Evolutionary conservation across 140 eudicot species (phyloP), one percentile per base, ranked within the genome.

Genomic region (Anethum foeniculum): DNA sequence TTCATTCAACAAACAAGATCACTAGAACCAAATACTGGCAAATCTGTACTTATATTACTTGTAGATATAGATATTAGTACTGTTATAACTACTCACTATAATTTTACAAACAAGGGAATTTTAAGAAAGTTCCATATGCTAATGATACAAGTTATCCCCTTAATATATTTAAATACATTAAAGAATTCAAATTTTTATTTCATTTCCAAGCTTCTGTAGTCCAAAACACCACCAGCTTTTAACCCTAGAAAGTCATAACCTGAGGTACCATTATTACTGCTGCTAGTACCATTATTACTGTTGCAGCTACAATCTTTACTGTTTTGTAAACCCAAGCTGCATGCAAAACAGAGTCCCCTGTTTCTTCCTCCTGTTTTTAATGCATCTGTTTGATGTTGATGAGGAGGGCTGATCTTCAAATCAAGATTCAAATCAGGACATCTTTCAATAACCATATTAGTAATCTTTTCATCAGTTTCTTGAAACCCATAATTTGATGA

Each of bases 141-240:
- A 75, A 75, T 76, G 34, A 52, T 15, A 48, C 67, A 39, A 47
- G 25, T 49, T 75, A 18, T 75, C 79, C 32, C 79, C 25, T 49
- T 19, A 23, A 38, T 72, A 72, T 72, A 23, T 72, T 18, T 72
- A 36, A 69, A 41, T 72, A 72, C 16, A 39, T 9, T 6, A 41
- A 41, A 74, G 52, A n/a, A 74, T 43, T 10, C 19, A 34, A 60
- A 62, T 16, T 39, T 41, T 85, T 83, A 94, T 85, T 92, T 94
- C 96, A 90, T 94, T 86, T 94, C 99, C 96, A 94, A 90, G 86
- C 96, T 90, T 90, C 99, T 90, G 77, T 85, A 92, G 56, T 92
- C 97, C 91, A 92, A 86, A 48, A 81, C 96, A 32, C 93, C 89
- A 73, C 38, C 78, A 85, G 82, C 77, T 84, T 91, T 92, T 85